Conservation (phyloP, 345 rosid species). For the Lumnitzera littorea region DNA sequence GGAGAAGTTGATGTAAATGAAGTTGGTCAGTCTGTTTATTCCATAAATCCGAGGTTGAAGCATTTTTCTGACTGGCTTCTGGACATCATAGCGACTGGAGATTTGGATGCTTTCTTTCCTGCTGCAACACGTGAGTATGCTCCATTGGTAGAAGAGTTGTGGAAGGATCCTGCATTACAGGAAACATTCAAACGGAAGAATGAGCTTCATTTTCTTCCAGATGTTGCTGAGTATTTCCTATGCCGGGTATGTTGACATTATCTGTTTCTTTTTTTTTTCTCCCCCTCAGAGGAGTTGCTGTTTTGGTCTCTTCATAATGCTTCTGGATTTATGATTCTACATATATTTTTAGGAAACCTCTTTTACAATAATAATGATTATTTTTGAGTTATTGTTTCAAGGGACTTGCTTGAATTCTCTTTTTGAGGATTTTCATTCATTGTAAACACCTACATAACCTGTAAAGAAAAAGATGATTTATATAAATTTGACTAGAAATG, state of each 20-base stretch:
- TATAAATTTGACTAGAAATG: too few species aligned
- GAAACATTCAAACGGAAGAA: conserved; percentile 77
- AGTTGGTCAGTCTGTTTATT: conserved; percentile 46
- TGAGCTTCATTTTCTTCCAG: conserved; percentile 98
- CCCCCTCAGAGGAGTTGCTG: too few species aligned
- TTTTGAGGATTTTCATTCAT: too few species aligned
- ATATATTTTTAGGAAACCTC: too few species aligned
- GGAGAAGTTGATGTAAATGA: conserved; percentile 35
- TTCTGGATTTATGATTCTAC: too few species aligned
- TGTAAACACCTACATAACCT: too few species aligned
- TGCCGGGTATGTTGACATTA: conserved; percentile 49
- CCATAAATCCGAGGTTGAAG: conserved; percentile 87
- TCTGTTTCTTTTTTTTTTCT: too few species aligned
- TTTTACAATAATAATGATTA: too few species aligned
- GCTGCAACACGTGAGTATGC: conserved; percentile 99
- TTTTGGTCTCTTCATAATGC: too few species aligned
- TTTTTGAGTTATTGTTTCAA: too few species aligned
- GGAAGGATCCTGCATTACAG: conserved; percentile 97
- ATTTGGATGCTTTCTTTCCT: conserved; percentile 94
- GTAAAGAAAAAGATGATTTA: too few species aligned
- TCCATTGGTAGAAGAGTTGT: conserved; percentile 92
- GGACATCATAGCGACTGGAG: conserved; percentile 96
- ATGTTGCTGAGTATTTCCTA: conserved; percentile 87
- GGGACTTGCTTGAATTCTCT: too few species aligned
- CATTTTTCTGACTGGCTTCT: conserved; percentile 98